These are phyloP conservation scores for Leishmania tropica DNA, from an alignment of 208 protist species.

Conservation along the genomic window DNA sequence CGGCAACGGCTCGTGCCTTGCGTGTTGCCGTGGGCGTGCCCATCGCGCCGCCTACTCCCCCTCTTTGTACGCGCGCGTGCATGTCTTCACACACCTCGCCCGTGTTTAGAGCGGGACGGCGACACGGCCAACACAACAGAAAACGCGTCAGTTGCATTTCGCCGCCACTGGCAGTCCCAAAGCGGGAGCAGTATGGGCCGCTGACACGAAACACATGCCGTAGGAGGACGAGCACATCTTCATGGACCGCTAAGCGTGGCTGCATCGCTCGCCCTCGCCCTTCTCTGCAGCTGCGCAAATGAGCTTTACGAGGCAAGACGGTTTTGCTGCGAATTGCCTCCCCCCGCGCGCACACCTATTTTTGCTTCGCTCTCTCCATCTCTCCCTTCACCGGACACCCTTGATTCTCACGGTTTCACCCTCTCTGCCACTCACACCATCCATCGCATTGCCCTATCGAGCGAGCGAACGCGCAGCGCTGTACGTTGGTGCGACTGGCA, in stretches of 20 bases:
- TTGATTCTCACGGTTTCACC: background rate
- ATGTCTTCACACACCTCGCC: background rate
- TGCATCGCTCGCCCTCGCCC: background rate
- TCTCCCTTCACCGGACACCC: background rate
- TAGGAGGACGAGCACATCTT: background rate
- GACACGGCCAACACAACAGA: background rate
- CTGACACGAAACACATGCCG: background rate
- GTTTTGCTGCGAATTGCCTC: slow-evolving; percentile 3
- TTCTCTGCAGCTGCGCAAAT: background rate
- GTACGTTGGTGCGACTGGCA: background rate
- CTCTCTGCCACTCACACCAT: background rate
- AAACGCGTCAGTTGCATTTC: background rate
- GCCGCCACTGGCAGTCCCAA: background rate
- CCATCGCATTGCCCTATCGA: background rate
- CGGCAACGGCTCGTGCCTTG: background rate
- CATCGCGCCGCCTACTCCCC: background rate
- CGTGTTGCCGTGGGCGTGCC: background rate
- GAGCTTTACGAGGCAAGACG: background rate
- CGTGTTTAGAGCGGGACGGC: background rate
- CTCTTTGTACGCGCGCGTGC: background rate
- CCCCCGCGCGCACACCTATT: background rate
- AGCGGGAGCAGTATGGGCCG: background rate
- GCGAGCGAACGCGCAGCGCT: background rate
- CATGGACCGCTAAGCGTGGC: background rate
- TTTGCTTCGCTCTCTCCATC: background rate